phyloP scores from a whole-genome alignment of 2,329 filamentous ascomycete genomes.

The Beauveria sp. region DNA sequence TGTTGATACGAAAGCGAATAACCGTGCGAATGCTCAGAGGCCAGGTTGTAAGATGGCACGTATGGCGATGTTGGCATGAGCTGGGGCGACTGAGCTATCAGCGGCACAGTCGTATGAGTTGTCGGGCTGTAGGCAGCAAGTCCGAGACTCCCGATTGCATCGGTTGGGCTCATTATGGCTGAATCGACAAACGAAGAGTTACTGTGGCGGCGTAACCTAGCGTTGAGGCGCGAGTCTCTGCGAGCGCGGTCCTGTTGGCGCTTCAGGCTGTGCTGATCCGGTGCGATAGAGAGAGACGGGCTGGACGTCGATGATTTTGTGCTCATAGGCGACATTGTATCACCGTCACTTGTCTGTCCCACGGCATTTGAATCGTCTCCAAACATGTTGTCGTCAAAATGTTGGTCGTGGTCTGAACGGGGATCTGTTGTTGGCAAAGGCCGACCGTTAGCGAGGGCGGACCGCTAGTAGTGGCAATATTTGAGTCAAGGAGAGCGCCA shows the following conservation, averaged over 20 bases:
- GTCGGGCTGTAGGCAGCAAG: conserved; percentile 46
- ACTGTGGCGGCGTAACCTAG: conserved; percentile 43
- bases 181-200: conserved; percentile 36
- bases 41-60: conserved; percentile 42
- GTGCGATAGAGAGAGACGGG: conserved; percentile 45
- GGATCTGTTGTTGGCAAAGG: background rate
- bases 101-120: conserved; percentile 37
- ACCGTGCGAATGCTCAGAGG: conserved; percentile 34
- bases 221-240: conserved; percentile 47
- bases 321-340: conserved; percentile 2
- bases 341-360: background rate
- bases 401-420: background rate
- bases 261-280: conserved; percentile 55
- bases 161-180: conserved; percentile 25
- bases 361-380: background rate
- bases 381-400: conserved; percentile 5
- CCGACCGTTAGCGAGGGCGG: conserved; percentile 5
- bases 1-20: conserved; percentile 29
- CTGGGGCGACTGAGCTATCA: conserved; percentile 42
- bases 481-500: background rate
- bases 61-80: conserved; percentile 36
- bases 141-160: conserved; percentile 34
- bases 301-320: conserved; percentile 49
- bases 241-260: conserved; percentile 53
- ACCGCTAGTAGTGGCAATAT: background rate